phyloP scores from a whole-genome alignment of 169 alveolate genomes.

The Eimeria maxima region DNA sequence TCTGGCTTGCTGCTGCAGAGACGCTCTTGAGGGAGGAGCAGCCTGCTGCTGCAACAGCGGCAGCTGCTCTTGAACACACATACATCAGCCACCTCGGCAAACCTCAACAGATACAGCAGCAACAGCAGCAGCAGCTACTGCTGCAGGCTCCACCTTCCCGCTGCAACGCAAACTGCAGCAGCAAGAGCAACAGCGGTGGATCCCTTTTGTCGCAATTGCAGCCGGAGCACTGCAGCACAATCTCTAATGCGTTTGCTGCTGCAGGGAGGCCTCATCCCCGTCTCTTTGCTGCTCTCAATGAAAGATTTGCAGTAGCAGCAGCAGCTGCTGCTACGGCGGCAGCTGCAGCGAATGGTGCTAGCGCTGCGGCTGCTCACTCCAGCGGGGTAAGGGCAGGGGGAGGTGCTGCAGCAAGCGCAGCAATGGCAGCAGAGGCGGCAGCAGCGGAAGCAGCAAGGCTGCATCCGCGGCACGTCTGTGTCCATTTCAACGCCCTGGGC shows the following conservation, averaged over 20 bases:
- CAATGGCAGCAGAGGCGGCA: not conserved
- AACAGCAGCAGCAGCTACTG: not conserved
- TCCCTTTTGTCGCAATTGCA: not conserved
- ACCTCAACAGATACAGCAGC: not conserved
- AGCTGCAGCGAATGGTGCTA: not conserved
- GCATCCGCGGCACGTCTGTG: not conserved
- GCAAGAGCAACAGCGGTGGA: slow-evolving; percentile 11
- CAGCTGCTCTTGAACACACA: not conserved
- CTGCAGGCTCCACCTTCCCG: not conserved
- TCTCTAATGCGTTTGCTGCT: slow-evolving; percentile 6
- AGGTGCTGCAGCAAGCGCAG: not conserved
- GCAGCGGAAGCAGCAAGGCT: slow-evolving; percentile 26
- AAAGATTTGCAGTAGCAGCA: slow-evolving; percentile 15
- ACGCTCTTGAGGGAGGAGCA: not conserved
- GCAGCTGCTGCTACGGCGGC: not conserved
- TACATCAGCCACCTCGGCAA: not conserved
- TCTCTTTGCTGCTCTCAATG: slow-evolving; percentile 32
- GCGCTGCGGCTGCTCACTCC: not conserved
- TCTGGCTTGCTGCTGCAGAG: slow-evolving; percentile 46
- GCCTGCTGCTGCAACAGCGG: slow-evolving; percentile 11
- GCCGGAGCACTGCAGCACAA: slow-evolving; percentile 45
- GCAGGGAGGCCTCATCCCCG: not conserved
- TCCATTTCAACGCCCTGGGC: not conserved
- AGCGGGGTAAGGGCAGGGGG: not conserved
- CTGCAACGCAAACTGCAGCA: not conserved